A percentile compares a stretch with the other conserved stretches of the same genome.
Conservation (phyloP, 306 rosid species). For the peach (Prunus persica) region Prunus_persica_NCBIv2 NC_034016.1:17068001-17068500, state of each 20-base stretch:
- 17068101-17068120: background rate
- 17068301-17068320: slow-evolving; percentile 32
- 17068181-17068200: no score
- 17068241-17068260: background rate
- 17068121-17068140: background rate
- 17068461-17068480: no score
- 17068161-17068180: background rate
- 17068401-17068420: no score
- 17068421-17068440: background rate
- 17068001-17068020: background rate
- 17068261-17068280: background rate
- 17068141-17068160: background rate
- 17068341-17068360: background rate
- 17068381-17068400: slow-evolving; percentile 39
- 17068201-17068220: background rate
- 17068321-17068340: background rate
- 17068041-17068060: no score
- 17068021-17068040: no score
- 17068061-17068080: no score
- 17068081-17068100: background rate
- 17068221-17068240: background rate
- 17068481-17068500: no score
- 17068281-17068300: slow-evolving; percentile 31
- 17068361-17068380: slow-evolving; percentile 27
- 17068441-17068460: no score